Evolutionary conservation across 129 eudicot genomes (phyloP).

Genomic region (Glebionis coronaria): DNA sequence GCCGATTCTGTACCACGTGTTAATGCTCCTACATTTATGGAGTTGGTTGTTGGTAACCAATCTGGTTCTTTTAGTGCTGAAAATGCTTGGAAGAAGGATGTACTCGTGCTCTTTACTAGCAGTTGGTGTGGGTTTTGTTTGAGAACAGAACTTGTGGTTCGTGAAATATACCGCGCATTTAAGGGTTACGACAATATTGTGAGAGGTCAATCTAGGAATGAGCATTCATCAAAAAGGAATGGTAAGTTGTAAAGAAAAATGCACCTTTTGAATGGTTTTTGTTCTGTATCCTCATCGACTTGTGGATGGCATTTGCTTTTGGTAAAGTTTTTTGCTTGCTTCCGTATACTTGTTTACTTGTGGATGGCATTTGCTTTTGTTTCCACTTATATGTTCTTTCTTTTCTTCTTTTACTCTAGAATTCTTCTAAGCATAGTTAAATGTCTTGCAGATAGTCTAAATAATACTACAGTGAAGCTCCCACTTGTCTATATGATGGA

Average conservation of each 20-base stretch:
- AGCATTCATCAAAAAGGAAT: slow-evolving; percentile 27
- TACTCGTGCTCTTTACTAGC: slow-evolving; percentile 75
- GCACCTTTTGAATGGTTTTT: neutral
- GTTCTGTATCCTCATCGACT: slow-evolving; percentile 12
- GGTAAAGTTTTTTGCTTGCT: slow-evolving; percentile 8
- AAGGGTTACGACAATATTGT: slow-evolving; percentile 47
- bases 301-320: neutral
- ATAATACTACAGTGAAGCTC: slow-evolving; percentile 40
- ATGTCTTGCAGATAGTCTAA: slow-evolving; percentile 55
- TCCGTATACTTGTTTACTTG: neutral
- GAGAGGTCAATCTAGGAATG: slow-evolving; percentile 37
- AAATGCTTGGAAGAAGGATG: slow-evolving; percentile 55
- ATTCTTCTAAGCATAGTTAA: slow-evolving; percentile 27
- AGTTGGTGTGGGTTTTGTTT: slow-evolving; percentile 94
- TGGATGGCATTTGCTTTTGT: too few species aligned
- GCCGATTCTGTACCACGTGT: slow-evolving; percentile 66
- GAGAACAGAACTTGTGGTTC: slow-evolving; percentile 80
- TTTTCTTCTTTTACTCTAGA: slow-evolving; percentile 4
- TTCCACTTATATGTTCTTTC: slow-evolving; percentile 6
- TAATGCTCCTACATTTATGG: slow-evolving; percentile 52
- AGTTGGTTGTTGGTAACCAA: slow-evolving; percentile 61
- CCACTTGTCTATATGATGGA: slow-evolving; percentile 80
- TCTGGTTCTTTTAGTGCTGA: slow-evolving; percentile 41
- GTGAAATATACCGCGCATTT: slow-evolving; percentile 77
- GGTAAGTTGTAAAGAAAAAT: slow-evolving; percentile 40